Percentiles rank a stretch among this genome's conserved stretches.
Evolutionary conservation across 352 stramenopile species (phyloP).

Genomic region (Albugo candida): DNA sequence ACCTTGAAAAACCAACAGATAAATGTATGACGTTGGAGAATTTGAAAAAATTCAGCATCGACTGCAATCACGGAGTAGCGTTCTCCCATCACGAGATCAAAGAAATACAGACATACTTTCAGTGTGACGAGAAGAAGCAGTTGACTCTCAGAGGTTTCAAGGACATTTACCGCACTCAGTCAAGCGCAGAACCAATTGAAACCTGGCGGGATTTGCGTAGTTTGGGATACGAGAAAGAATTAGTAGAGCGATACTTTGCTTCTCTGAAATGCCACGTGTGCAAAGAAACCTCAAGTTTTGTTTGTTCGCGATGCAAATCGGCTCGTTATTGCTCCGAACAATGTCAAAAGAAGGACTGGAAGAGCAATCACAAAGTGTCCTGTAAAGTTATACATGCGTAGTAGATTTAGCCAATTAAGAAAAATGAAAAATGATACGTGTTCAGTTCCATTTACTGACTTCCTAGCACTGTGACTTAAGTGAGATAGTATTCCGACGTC

Average conservation of each 20-base stretch:
- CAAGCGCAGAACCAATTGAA: slow-evolving; percentile 72
- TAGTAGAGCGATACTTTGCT: slow-evolving; percentile 48
- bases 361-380: slow-evolving; percentile 63
- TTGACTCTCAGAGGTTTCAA: slow-evolving; percentile 79
- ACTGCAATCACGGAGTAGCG: slow-evolving; percentile 74
- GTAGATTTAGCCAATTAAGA: no score
- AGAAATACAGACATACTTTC: slow-evolving; percentile 83
- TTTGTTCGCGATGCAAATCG: slow-evolving; percentile 75
- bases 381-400: slow-evolving; percentile 28
- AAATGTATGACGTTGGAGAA: slow-evolving; percentile 66
- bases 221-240: slow-evolving; percentile 58
- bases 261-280: slow-evolving; percentile 64
- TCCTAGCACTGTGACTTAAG: no score
- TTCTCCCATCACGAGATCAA: slow-evolving; percentile 80
- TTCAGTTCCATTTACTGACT: no score
- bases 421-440: no score
- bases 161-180: slow-evolving; percentile 84
- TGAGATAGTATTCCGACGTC: no score
- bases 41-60: slow-evolving; percentile 78
- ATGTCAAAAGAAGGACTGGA: slow-evolving; percentile 82
- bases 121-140: slow-evolving; percentile 81
- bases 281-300: slow-evolving; percentile 48
- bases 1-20: slow-evolving; percentile 59
- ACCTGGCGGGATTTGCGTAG: slow-evolving; percentile 81
- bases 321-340: slow-evolving; percentile 73